These are phyloP conservation scores for Aspergillus vadensis DNA, from an alignment of 2,329 filamentous ascomycete genomes.

Conservation along the genomic window DNA sequence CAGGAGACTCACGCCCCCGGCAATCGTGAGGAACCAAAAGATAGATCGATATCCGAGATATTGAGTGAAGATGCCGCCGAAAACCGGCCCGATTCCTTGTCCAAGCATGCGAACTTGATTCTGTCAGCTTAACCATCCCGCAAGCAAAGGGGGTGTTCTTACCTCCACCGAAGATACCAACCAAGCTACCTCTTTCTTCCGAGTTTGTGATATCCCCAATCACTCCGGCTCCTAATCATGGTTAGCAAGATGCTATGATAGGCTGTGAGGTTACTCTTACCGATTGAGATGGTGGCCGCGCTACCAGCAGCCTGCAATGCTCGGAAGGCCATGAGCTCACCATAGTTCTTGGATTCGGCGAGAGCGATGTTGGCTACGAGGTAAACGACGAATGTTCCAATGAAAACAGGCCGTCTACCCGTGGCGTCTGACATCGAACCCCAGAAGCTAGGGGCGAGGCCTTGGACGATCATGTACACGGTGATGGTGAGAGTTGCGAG, in stretches of 20 bases:
- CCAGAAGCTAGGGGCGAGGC: constrained; percentile 53
- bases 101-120: constrained; percentile 44
- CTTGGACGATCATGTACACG: constrained; percentile 55
- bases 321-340: constrained; percentile 48
- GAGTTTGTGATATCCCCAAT: constrained; percentile 45
- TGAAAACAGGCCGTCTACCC: constrained; percentile 51
- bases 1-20: constrained; percentile 38
- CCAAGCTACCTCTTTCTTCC: constrained; percentile 42
- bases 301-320: constrained; percentile 53
- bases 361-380: constrained; percentile 51
- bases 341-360: constrained; percentile 40
- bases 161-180: constrained; percentile 44
- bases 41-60: constrained; percentile 43
- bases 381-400: constrained; percentile 52
- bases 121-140: constrained; percentile 10
- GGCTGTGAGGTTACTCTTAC: constrained; percentile 22
- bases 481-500: constrained; percentile 42
- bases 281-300: constrained; percentile 52
- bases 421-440: constrained; percentile 51
- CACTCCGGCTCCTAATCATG: constrained; percentile 39
- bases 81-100: constrained; percentile 50
- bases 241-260: constrained; percentile 8
- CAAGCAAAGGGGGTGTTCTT: constrained; percentile 14
- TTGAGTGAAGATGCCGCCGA: constrained; percentile 42
- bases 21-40: constrained; percentile 47